Percentiles rank a stretch among this genome's conserved stretches.
Conservation (phyloP, 2,329 filamentous ascomycete genomes). For the Dactylellina parvicollis region DNA sequence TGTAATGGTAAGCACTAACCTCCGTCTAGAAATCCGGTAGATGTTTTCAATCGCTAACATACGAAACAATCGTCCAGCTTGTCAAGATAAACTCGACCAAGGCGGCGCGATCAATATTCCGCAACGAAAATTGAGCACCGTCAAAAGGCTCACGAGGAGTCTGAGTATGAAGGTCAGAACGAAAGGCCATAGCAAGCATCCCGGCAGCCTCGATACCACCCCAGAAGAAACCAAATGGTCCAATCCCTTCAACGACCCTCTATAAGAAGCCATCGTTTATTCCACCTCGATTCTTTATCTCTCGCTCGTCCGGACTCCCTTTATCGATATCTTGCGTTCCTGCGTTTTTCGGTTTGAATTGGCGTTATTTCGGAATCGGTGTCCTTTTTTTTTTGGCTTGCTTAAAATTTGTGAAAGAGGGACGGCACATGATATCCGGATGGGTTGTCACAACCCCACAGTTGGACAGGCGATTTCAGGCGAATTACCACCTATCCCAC, state of each 20-base stretch:
- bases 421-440: too few relatives aligned
- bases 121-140: slow-evolving; percentile 21
- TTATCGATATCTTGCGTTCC: too few relatives aligned
- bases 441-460: too few relatives aligned
- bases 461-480: too few relatives aligned
- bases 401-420: too few relatives aligned
- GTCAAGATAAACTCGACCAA: slow-evolving; percentile 35
- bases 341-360: too few relatives aligned
- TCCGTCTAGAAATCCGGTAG: background rate
- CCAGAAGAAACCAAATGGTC: slow-evolving; percentile 22
- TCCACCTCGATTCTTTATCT: background rate
- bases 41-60: background rate
- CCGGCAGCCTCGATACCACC: slow-evolving; percentile 11
- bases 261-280: background rate
- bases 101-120: slow-evolving; percentile 20
- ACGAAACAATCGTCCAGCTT: slow-evolving; percentile 8
- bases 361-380: too few relatives aligned
- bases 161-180: slow-evolving; percentile 18
- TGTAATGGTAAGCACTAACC: slow-evolving; percentile 18
- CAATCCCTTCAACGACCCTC: slow-evolving; percentile 30
- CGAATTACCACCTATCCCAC: too few relatives aligned
- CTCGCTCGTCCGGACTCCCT: too few relatives aligned
- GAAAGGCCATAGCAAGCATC: background rate
- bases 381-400: too few relatives aligned
- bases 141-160: slow-evolving; percentile 36